Percentiles rank a stretch among this genome's conserved stretches.
These are phyloP conservation scores for Pyrenula aspistea DNA, from an alignment of 495 filamentous ascomycete genomes.

Conservation along the genomic window DNA sequence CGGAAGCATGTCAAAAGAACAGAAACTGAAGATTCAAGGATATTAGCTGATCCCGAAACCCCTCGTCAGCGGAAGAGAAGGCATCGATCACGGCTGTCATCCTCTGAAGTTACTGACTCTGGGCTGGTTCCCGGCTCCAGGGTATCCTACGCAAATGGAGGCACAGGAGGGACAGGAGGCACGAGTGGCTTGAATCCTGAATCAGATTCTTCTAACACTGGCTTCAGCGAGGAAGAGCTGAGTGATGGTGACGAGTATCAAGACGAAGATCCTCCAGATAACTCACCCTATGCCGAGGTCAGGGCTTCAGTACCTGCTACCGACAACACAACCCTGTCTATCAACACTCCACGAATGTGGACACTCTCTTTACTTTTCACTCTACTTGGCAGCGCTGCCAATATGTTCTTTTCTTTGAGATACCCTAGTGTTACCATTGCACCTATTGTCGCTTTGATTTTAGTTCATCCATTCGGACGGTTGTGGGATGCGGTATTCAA, in stretches of 20 bases:
- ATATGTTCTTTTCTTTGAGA: constrained; percentile 72
- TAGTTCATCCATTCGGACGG: constrained; percentile 70
- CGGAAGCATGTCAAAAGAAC: background rate
- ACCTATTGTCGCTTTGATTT: constrained; percentile 68
- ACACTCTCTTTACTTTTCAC: constrained; percentile 63
- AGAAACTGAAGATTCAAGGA: background rate
- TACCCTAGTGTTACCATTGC: constrained; percentile 82
- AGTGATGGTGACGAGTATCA: constrained; percentile 15
- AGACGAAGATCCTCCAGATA: constrained; percentile 20
- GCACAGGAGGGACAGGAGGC: constrained; percentile 14
- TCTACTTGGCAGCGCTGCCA: constrained; percentile 68
- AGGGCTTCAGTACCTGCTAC: constrained; percentile 63
- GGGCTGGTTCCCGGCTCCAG: constrained; percentile 20
- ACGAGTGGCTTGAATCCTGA: constrained; percentile 11
- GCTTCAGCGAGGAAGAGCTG: constrained; percentile 15
- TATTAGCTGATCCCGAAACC: background rate
- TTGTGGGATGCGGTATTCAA: constrained; percentile 65
- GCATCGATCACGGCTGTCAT: constrained; percentile 10
- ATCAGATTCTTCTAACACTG: constrained; percentile 7
- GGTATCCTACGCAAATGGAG: constrained; percentile 17
- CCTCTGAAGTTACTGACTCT: constrained; percentile 15
- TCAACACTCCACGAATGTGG: constrained; percentile 88
- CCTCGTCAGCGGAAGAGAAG: background rate
- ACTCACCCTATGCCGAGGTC: constrained; percentile 50
- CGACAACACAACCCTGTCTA: constrained; percentile 61